A percentile compares a stretch with the other conserved stretches of the same genome.
Conservation (phyloP, 768 basidiomycete genomes). For the Suillus brevipes region DNA sequence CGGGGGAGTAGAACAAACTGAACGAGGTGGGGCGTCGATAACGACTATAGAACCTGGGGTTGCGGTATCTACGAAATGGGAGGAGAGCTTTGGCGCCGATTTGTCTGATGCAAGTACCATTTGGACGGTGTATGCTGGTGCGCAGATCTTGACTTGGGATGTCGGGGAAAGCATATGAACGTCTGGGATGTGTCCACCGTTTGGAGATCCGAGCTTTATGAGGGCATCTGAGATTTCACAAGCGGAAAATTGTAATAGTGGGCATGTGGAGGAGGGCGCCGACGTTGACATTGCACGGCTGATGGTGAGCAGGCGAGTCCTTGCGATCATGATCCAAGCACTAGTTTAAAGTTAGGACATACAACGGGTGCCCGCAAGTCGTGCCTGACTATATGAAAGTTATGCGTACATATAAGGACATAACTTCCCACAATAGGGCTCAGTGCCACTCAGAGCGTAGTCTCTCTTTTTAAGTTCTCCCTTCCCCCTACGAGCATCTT, state of each 20-base stretch:
- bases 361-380: not conserved
- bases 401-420: not conserved
- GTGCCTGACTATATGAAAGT: not conserved
- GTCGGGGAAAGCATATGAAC: slow-evolving; percentile 50
- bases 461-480: too few relatives aligned
- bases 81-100: slow-evolving; percentile 58
- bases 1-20: slow-evolving; percentile 26
- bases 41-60: slow-evolving; percentile 66
- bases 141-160: slow-evolving; percentile 54
- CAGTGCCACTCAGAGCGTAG: too few relatives aligned
- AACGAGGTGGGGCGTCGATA: slow-evolving; percentile 73
- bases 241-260: slow-evolving; percentile 51
- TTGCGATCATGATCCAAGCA: slow-evolving; percentile 5
- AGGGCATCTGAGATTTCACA: slow-evolving; percentile 91
- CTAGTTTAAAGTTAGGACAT: too few relatives aligned
- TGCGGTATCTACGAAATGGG: slow-evolving; percentile 83
- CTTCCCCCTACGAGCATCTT: too few relatives aligned
- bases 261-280: slow-evolving; percentile 5
- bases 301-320: slow-evolving; percentile 12
- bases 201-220: slow-evolving; percentile 68
- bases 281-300: slow-evolving; percentile 23
- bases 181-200: slow-evolving; percentile 83
- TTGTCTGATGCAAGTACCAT: slow-evolving; percentile 67
- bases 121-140: slow-evolving; percentile 84
- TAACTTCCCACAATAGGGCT: not conserved